Percentiles rank a stretch among this genome's conserved stretches.
Conservation (phyloP, 441 rosid species). For the Jatropha multifida region DNA sequence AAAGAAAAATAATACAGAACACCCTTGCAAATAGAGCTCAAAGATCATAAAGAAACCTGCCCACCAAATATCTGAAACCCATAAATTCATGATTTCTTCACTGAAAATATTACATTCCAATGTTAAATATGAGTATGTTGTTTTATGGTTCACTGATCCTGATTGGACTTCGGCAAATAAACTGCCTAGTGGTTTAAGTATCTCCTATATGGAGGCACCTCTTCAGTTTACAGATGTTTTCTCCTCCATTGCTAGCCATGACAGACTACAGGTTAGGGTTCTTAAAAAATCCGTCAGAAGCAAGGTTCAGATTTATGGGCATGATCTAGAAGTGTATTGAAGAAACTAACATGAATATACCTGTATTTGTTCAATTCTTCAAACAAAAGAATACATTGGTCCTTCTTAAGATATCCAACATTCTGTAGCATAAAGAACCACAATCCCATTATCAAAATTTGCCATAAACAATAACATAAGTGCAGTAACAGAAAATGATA, state of each 20-base stretch:
- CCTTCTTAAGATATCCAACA: constrained; percentile 57
- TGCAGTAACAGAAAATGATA: not conserved
- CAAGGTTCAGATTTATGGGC: not conserved
- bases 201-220: not conserved
- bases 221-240: not conserved
- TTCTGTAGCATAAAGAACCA: constrained; percentile 44
- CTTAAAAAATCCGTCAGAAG: constrained; percentile 11
- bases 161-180: not conserved
- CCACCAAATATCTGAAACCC: constrained; percentile 12
- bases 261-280: not conserved
- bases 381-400: constrained; percentile 82
- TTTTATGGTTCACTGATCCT: not conserved
- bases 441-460: constrained; percentile 14
- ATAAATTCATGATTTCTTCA: not conserved
- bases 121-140: not conserved
- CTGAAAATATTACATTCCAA: not conserved
- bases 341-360: constrained; percentile 34
- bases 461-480: constrained; percentile 16
- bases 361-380: constrained; percentile 85
- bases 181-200: not conserved
- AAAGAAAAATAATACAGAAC: constrained; percentile 19
- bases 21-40: not conserved
- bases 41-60: constrained; percentile 1
- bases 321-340: not conserved
- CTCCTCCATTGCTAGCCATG: not conserved